These are phyloP conservation scores for Phytopythium kandeliae DNA, from an alignment of 352 stramenopile genomes.

Conservation along the genomic window DNA sequence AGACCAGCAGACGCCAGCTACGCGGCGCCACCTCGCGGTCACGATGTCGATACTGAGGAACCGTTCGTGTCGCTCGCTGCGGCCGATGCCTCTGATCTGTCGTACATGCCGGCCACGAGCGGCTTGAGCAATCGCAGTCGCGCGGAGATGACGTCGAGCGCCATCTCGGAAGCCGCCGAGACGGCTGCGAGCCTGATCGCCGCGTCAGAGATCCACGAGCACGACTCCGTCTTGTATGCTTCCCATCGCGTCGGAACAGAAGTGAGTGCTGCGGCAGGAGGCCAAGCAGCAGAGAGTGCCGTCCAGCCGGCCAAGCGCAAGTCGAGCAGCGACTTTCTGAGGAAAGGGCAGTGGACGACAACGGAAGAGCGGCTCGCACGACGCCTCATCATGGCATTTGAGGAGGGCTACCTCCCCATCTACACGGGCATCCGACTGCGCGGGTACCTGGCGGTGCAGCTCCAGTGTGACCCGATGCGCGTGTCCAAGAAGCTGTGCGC, in stretches of 20 bases:
- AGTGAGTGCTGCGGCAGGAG: neutral
- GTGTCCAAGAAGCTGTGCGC: conserved; percentile 80
- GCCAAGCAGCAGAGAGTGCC: neutral
- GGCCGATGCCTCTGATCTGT: neutral
- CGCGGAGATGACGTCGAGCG: neutral
- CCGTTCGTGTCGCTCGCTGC: neutral
- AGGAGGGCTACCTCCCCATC: conserved; percentile 66
- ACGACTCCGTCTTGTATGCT: neutral
- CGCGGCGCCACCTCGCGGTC: conserved; percentile 13
- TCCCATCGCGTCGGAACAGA: conserved; percentile 2
- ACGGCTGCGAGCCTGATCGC: neutral
- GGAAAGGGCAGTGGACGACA: conserved; percentile 70
- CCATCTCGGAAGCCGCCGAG: conserved; percentile 1
- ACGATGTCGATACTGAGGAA: too few species aligned
- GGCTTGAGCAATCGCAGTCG: neutral
- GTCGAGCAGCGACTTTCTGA: conserved; percentile 53
- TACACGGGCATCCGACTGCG: conserved; percentile 69
- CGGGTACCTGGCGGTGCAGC: conserved; percentile 67
- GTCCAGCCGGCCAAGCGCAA: conserved; percentile 21
- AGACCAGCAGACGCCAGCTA: conserved; percentile 10
- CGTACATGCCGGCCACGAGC: neutral
- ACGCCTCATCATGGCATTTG: conserved; percentile 63
- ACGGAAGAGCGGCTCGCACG: conserved; percentile 57
- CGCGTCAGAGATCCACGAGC: neutral
- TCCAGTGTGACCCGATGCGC: conserved; percentile 79